These are phyloP conservation scores for Alloascoidea hylecoeti DNA, from an alignment of 805 yeast genomes.

Conservation along the genomic window DNA sequence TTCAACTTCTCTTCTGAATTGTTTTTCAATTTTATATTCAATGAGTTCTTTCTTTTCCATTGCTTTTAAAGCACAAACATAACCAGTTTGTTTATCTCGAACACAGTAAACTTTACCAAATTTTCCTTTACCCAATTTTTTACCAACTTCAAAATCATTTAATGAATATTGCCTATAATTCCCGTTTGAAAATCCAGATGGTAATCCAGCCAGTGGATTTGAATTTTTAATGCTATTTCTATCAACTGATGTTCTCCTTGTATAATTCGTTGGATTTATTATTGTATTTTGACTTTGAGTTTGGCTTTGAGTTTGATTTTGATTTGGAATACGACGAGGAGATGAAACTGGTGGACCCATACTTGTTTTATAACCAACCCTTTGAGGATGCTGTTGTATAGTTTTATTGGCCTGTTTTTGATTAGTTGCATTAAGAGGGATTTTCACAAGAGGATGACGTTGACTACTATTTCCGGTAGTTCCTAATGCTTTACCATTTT, in stretches of 20 bases:
- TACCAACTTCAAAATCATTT: conserved; percentile 75
- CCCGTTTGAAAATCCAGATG: conserved; percentile 1
- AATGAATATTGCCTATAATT: conserved; percentile 21
- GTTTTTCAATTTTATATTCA: conserved; percentile 66
- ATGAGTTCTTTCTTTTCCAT: conserved; percentile 76
- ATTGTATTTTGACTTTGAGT: too few relatives aligned
- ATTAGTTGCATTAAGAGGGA: background rate
- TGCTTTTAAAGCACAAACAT: conserved; percentile 79
- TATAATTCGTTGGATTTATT: too few relatives aligned
- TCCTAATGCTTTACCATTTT: background rate
- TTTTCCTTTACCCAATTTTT: conserved; percentile 83
- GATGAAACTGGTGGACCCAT: background rate
- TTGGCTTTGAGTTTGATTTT: too few relatives aligned
- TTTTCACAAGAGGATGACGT: background rate
- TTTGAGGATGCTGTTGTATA: background rate
- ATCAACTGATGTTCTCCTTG: too few relatives aligned
- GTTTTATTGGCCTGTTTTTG: background rate
- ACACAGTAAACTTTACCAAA: conserved; percentile 90
- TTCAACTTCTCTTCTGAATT: conserved; percentile 83
- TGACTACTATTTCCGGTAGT: background rate
- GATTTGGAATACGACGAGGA: background rate
- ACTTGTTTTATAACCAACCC: conserved; percentile 1
- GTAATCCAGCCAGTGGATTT: background rate
- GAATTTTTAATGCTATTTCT: background rate
- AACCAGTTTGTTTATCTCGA: conserved; percentile 58